phyloP scores from a whole-genome alignment of 2,329 filamentous ascomycete genomes.

The Neurospora sp. region DNA sequence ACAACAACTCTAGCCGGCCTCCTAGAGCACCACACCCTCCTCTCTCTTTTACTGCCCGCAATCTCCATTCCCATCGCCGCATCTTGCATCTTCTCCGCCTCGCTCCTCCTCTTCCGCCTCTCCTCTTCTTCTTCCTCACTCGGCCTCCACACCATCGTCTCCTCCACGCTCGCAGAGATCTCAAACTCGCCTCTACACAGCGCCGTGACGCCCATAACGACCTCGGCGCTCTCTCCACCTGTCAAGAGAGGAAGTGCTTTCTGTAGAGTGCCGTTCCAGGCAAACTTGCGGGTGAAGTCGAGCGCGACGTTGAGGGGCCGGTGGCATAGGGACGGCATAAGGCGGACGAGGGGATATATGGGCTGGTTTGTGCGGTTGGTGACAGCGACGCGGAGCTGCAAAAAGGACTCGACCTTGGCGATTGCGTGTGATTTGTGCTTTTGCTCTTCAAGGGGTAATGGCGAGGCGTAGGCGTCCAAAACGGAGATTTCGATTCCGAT shows the following conservation, averaged over 20 bases:
- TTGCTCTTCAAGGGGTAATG: slow-evolving; percentile 3
- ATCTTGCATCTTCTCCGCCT: slow-evolving; percentile 37
- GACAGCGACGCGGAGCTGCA: slow-evolving; percentile 60
- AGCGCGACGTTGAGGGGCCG: slow-evolving; percentile 63
- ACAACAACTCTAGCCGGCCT: slow-evolving; percentile 46
- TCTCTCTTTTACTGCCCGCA: slow-evolving; percentile 34
- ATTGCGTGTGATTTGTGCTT: slow-evolving; percentile 11
- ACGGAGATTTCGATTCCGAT: slow-evolving; percentile 57
- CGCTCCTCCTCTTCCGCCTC: slow-evolving; percentile 9
- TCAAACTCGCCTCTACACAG: slow-evolving; percentile 78
- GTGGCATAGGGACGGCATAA: slow-evolving; percentile 68
- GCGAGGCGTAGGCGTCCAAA: slow-evolving; percentile 20
- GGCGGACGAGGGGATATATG: slow-evolving; percentile 61
- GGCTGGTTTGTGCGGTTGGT: slow-evolving; percentile 60
- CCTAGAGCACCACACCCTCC: slow-evolving; percentile 55
- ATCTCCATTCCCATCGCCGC: slow-evolving; percentile 36
- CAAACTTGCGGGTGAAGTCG: slow-evolving; percentile 71
- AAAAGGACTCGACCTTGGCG: slow-evolving; percentile 47
- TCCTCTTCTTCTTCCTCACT: slow-evolving; percentile 19
- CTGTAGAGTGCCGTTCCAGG: slow-evolving; percentile 79
- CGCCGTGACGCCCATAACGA: slow-evolving; percentile 60
- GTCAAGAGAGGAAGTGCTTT: slow-evolving; percentile 55
- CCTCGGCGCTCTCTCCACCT: slow-evolving; percentile 47
- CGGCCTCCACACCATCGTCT: slow-evolving; percentile 48
- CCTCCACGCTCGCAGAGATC: slow-evolving; percentile 70